phyloP scores from a whole-genome alignment of 768 basidiomycete species.

The Baorangia bicolor region DNA sequence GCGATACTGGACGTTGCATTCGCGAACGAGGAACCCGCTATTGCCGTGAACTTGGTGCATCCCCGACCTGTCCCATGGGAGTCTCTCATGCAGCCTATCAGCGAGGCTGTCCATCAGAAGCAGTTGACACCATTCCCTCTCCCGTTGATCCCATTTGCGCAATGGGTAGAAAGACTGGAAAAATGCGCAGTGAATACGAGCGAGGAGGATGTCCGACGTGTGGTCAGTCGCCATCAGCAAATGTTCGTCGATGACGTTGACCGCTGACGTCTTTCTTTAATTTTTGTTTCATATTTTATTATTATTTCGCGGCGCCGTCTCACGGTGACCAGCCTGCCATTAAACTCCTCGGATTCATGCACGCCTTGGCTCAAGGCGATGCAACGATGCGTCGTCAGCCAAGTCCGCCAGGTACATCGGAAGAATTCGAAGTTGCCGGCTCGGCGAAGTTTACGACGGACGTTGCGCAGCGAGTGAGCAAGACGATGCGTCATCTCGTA shows the following conservation, averaged over 20 bases:
- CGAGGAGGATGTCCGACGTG: not conserved
- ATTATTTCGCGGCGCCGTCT: too few relatives aligned
- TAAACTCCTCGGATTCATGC: not conserved
- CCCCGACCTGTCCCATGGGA: slow-evolving; percentile 30
- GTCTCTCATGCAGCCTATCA: slow-evolving; percentile 25
- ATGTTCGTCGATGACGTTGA: not conserved
- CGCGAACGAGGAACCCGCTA: slow-evolving; percentile 10
- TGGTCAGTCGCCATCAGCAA: not conserved
- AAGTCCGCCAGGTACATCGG: not conserved
- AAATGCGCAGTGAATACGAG: not conserved
- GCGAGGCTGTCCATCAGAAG: slow-evolving; percentile 11
- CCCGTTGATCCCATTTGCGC: slow-evolving; percentile 30
- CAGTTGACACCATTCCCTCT: slow-evolving; percentile 17
- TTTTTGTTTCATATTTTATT: too few relatives aligned
- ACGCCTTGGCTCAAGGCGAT: not conserved
- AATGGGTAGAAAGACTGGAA: slow-evolving; percentile 26
- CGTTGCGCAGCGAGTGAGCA: not conserved
- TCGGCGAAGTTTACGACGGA: not conserved
- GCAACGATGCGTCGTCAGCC: not conserved
- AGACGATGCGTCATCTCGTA: not conserved
- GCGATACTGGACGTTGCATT: slow-evolving; percentile 33
- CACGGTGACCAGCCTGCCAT: not conserved
- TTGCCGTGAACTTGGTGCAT: slow-evolving; percentile 33
- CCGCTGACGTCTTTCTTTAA: not conserved
- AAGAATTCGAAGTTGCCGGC: not conserved